Base-by-base conservation (phyloP, 345 rosid genomes). In the thale cress (Arabidopsis thaliana) region DNA sequence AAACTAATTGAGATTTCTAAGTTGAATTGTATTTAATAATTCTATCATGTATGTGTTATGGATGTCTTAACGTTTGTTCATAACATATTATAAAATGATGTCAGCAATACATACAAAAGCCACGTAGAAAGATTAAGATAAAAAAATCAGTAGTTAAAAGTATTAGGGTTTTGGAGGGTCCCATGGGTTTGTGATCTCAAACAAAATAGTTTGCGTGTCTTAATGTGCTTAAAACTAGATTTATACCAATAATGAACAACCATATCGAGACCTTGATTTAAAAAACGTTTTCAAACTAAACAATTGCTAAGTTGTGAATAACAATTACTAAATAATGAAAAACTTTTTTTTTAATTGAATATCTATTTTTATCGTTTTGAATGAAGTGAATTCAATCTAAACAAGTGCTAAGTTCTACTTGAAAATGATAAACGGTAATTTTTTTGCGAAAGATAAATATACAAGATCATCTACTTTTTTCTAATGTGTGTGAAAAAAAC, bases 181-280 rank as follows among this genome's bases (percentile, higher is more conserved):
- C 75, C 75, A 61, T 69, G 45, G 14, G 66, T 7, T 42, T 69
- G 10, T 46, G 46, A 48, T 62, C 75, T 52, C 58, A 44, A 46
- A 42, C 69, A 34, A 22, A 56, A 63, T 53, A 77, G 76, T 71
- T 77, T 65, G 72, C 80, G 80, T 70, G 80, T 57, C 46, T 37
- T 56, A 14, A 70, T 63, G 67, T 45, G 53, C 66, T 77, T 64
- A 56, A 70, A 77, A 64, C 76, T 56, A 77, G 12, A 37, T 70
- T 64, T 71, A 70, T 58, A 77, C 76, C 76, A 70, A 76, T 32
- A 76, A 62, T 69, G 75, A 69, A 69, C 80, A 16, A 76, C 80
- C 71, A 53, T 62, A 55, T 55, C 59, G 10, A 36, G 44, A 76
- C 75, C 52, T 60, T 75, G 61, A 60, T 68, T 37, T 24, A 4